Percentiles rank a stretch among this genome's conserved stretches.
These are phyloP conservation scores for Cucurbita argyrosperma DNA, from an alignment of 306 rosid species.

Conservation along the genomic window DNA sequence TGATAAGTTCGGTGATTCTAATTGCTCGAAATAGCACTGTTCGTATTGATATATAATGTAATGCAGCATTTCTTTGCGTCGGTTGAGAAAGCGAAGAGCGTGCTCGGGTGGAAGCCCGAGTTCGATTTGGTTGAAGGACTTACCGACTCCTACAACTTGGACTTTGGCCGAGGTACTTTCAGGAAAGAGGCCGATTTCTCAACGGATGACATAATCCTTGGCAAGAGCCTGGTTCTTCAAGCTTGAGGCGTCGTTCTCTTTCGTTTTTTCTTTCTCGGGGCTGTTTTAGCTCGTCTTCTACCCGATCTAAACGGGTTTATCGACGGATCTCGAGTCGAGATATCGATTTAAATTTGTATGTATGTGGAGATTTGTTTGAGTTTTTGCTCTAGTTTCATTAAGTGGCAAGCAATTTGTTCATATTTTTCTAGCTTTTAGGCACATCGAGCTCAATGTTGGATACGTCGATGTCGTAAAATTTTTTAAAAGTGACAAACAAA, in stretches of 20 bases:
- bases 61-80: constrained; percentile 95
- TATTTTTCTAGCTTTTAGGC: neutral
- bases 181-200: constrained; percentile 82
- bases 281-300: no score
- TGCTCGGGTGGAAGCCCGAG: constrained; percentile 75
- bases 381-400: neutral
- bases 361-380: neutral
- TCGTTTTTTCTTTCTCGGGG: no score
- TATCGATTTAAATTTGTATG: neutral
- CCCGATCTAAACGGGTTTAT: neutral
- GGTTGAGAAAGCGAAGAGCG: constrained; percentile 65
- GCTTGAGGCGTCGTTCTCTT: constrained; percentile 4
- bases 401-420: neutral
- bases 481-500: neutral
- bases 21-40: neutral
- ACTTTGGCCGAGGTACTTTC: constrained; percentile 85
- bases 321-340: neutral
- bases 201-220: constrained; percentile 88
- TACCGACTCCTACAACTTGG: constrained; percentile 70
- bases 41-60: neutral
- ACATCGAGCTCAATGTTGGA: neutral
- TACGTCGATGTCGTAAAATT: neutral
- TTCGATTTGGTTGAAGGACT: constrained; percentile 72
- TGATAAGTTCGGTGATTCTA: neutral
- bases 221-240: constrained; percentile 63